phyloP scores from a whole-genome alignment of 495 filamentous ascomycete genomes.

The Hapsidospora chrysogenum region DNA sequence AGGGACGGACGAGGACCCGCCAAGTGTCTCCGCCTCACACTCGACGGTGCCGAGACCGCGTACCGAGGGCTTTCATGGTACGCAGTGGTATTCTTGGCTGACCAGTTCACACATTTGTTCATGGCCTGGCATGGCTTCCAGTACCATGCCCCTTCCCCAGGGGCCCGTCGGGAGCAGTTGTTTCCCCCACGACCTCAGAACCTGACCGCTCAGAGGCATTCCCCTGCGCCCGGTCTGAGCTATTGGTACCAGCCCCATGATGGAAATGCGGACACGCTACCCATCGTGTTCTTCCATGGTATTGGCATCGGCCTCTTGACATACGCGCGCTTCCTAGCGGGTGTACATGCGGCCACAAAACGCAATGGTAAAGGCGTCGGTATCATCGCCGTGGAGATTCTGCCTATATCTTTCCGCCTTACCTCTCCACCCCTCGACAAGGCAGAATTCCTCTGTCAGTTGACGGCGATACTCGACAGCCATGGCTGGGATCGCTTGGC shows the following conservation, averaged over 20 bases:
- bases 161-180: slow-evolving; percentile 18
- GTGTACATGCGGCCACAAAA: slow-evolving; percentile 17
- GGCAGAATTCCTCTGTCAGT: slow-evolving; percentile 30
- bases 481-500: slow-evolving; percentile 35
- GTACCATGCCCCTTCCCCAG: slow-evolving; percentile 26
- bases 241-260: slow-evolving; percentile 53
- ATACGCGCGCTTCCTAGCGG: slow-evolving; percentile 37
- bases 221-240: slow-evolving; percentile 27
- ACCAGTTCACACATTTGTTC: slow-evolving; percentile 16
- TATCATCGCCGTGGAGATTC: slow-evolving; percentile 46
- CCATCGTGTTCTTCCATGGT: slow-evolving; percentile 53
- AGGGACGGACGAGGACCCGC: slow-evolving; percentile 38
- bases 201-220: slow-evolving; percentile 22
- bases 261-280: slow-evolving; percentile 29
- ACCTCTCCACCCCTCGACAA: slow-evolving; percentile 27
- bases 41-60: slow-evolving; percentile 43
- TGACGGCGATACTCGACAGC: slow-evolving; percentile 31
- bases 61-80: slow-evolving; percentile 52
- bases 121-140: slow-evolving; percentile 30
- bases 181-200: slow-evolving; percentile 39
- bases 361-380: slow-evolving; percentile 28
- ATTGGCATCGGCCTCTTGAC: slow-evolving; percentile 52
- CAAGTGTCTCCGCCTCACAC: slow-evolving; percentile 38
- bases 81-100: slow-evolving; percentile 19
- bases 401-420: slow-evolving; percentile 45